Evolutionary conservation across 179 eudicot genomes (phyloP).

Genomic region (Silene noctiflora): DNA sequence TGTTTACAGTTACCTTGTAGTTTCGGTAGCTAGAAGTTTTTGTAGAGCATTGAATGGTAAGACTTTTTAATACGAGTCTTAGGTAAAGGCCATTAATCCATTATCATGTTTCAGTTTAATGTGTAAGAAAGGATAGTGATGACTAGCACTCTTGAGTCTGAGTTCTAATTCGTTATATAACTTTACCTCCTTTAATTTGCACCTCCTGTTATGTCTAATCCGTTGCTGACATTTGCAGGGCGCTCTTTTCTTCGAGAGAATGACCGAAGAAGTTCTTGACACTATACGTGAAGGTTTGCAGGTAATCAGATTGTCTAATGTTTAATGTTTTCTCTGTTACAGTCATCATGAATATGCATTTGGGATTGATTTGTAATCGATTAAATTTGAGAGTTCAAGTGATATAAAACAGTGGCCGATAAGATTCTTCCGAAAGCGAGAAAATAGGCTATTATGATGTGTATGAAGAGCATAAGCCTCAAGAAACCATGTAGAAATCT

Average conservation of each 20-base stretch:
- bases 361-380: background rate
- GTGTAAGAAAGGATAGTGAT: background rate
- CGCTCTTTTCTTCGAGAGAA: constrained; percentile 83
- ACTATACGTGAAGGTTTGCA: constrained; percentile 60
- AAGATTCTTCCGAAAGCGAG: background rate
- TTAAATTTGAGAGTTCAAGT: background rate
- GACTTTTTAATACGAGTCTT: background rate
- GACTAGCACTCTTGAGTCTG: background rate
- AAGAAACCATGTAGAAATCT: no score
- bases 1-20: background rate
- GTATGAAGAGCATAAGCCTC: no score
- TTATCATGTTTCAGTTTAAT: background rate
- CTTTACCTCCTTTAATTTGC: background rate
- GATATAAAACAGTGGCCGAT: background rate
- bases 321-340: background rate
- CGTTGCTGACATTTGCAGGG: constrained; percentile 51
- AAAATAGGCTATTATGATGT: no score
- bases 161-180: background rate
- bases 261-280: constrained; percentile 81
- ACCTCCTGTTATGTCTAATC: constrained; percentile 13
- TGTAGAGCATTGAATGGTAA: background rate
- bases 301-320: constrained; percentile 36
- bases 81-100: background rate
- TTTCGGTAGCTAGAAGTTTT: background rate
- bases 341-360: background rate